Evolutionary conservation across 768 basidiomycete species (phyloP).

Genomic region (Chalciporus chontae): DNA sequence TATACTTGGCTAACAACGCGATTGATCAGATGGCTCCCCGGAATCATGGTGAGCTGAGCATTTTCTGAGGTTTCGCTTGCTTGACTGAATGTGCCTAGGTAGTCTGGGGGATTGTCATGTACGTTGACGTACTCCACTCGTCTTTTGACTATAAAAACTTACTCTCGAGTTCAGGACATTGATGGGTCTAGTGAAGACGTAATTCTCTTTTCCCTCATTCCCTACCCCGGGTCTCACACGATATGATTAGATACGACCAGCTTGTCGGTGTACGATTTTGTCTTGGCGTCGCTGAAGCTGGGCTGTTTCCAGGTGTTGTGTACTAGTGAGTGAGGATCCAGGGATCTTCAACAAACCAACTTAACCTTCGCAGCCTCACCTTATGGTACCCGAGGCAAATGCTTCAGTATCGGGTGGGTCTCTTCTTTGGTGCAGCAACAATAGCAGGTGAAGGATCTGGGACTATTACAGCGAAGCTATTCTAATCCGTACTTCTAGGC

Average conservation of each 20-base stretch:
- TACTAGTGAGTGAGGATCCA: conserved; percentile 52
- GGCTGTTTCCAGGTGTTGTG: conserved; percentile 68
- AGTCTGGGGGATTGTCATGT: conserved; percentile 65
- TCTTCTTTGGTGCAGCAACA: conserved; percentile 66
- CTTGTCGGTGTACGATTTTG: conserved; percentile 55
- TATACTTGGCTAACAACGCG: not conserved
- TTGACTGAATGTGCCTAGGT: conserved; percentile 36
- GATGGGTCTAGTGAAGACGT: conserved; percentile 71
- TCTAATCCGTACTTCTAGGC: conserved; percentile 15
- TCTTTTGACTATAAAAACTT: not conserved
- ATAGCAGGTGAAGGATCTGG: conserved; percentile 39
- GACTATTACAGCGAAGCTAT: not conserved
- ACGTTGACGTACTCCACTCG: conserved; percentile 4
- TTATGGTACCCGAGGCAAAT: conserved; percentile 67
- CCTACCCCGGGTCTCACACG: not conserved
- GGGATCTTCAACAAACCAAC: not conserved
- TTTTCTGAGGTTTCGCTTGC: not conserved
- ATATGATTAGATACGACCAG: conserved; percentile 50
- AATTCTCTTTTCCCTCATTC: not conserved
- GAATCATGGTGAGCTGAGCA: conserved; percentile 47
- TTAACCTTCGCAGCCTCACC: conserved; percentile 41
- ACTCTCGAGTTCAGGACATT: conserved; percentile 39
- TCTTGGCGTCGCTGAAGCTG: conserved; percentile 66
- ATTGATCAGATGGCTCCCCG: conserved; percentile 54
- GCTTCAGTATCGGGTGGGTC: conserved; percentile 55